phyloP scores from a whole-genome alignment of 805 yeast genomes.

The Ogataea zsoltii region DNA sequence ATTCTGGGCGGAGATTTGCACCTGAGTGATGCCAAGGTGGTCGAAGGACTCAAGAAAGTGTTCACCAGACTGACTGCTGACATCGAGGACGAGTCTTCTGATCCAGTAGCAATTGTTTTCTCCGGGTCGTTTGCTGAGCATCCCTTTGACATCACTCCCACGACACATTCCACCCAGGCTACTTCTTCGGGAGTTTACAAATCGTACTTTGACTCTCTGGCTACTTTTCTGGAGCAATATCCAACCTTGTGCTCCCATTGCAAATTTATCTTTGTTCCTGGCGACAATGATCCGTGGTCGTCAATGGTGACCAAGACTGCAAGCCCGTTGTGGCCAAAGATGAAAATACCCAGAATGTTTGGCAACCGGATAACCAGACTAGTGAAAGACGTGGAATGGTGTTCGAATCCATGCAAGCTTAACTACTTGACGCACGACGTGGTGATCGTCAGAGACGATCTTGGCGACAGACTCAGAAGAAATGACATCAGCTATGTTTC shows the following conservation, averaged over 20 bases:
- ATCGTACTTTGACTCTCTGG: constrained; percentile 70
- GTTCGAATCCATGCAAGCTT: constrained; percentile 78
- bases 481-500: constrained; percentile 60
- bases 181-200: constrained; percentile 60
- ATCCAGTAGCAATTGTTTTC: constrained; percentile 71
- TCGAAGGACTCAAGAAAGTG: constrained; percentile 67
- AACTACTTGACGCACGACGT: constrained; percentile 85
- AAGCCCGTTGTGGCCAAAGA: constrained; percentile 67
- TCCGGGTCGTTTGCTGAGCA: constrained; percentile 76
- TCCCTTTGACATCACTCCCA: constrained; percentile 59
- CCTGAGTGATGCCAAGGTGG: constrained; percentile 57
- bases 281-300: constrained; percentile 93
- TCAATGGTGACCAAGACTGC: constrained; percentile 67
- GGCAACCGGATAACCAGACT: constrained; percentile 64
- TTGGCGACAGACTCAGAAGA: constrained; percentile 68
- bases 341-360: constrained; percentile 69
- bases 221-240: constrained; percentile 59
- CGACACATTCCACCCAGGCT: constrained; percentile 47
- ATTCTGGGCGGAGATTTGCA: constrained; percentile 75
- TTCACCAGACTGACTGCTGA: constrained; percentile 55
- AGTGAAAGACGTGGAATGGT: constrained; percentile 51
- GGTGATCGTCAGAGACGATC: constrained; percentile 69
- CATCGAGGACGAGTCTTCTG: constrained; percentile 31
- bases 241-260: constrained; percentile 53
- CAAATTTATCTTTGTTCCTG: constrained; percentile 77